phyloP scores from a whole-genome alignment of 805 yeast species.

The Pichia sporocuriosa region DNA sequence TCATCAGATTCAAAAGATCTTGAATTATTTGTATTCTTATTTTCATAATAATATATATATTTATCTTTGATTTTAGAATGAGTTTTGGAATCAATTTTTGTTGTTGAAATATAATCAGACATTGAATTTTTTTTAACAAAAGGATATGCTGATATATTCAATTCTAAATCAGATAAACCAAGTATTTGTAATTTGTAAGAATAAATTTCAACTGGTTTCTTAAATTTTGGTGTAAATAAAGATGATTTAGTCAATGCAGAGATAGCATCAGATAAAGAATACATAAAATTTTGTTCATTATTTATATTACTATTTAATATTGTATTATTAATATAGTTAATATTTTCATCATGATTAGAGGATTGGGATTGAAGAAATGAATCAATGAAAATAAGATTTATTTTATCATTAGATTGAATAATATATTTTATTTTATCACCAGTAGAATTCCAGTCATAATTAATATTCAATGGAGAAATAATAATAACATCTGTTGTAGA shows the following conservation, averaged over 20 bases:
- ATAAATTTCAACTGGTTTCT: conserved; percentile 13
- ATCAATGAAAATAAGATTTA: conserved; percentile 4
- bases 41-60: conserved; percentile 3
- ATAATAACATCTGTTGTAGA: conserved; percentile 3
- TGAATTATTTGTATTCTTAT: conserved; percentile 14
- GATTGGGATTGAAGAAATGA: not conserved
- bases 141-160: conserved; percentile 11
- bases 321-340: not conserved
- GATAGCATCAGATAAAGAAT: conserved; percentile 1
- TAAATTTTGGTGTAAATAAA: conserved; percentile 5
- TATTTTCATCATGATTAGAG: not conserved
- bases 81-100: not conserved
- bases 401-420: conserved; percentile 1
- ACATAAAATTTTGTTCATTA: conserved; percentile 1
- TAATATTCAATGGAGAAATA: conserved; percentile 1
- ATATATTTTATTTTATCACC: not conserved
- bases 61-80: conserved; percentile 2
- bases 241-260: conserved; percentile 3
- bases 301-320: conserved; percentile 1
- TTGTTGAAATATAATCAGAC: conserved; percentile 8
- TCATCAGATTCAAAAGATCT: conserved; percentile 18
- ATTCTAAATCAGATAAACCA: conserved; percentile 4
- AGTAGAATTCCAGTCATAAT: not conserved
- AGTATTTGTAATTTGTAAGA: conserved; percentile 1
- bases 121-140: conserved; percentile 8